Conservation (phyloP, 1,284 basidiomycete species). For the Microbotryum lychnidis-dioicae region DNA sequence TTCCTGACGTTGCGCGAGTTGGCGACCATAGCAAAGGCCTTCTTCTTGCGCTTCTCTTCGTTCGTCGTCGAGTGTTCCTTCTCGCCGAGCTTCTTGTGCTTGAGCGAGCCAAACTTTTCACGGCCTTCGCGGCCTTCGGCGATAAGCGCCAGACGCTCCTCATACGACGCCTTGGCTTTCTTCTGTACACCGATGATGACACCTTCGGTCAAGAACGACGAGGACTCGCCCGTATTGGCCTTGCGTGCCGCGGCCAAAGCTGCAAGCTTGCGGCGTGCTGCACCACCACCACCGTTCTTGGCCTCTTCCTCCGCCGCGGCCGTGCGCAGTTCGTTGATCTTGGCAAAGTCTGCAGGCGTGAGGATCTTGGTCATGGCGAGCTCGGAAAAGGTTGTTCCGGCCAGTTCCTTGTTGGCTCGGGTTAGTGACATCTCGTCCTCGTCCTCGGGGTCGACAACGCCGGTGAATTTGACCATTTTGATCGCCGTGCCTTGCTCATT, state of each 20-base stretch:
- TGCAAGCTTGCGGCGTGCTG: slow-evolving; percentile 79
- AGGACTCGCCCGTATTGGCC: slow-evolving; percentile 43
- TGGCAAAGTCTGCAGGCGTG: slow-evolving; percentile 92
- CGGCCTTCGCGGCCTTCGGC: slow-evolving; percentile 88
- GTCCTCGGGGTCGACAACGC: slow-evolving; percentile 42
- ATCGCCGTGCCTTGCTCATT: slow-evolving; percentile 36
- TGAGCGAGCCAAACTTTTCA: slow-evolving; percentile 79
- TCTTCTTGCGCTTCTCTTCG: slow-evolving; percentile 80
- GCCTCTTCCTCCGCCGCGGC: slow-evolving; percentile 68
- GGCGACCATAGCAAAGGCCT: slow-evolving; percentile 22
- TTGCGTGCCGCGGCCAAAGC: slow-evolving; percentile 53
- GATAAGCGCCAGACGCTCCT: slow-evolving; percentile 85
- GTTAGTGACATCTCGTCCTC: slow-evolving; percentile 28
- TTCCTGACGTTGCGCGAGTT: slow-evolving; percentile 15
- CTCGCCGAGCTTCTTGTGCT: slow-evolving; percentile 33
- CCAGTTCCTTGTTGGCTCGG: slow-evolving; percentile 26
- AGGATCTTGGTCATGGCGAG: slow-evolving; percentile 83
- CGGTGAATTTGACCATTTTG: slow-evolving; percentile 42
- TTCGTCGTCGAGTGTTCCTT: slow-evolving; percentile 37
- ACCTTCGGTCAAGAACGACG: slow-evolving; percentile 71
- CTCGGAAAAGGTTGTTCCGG: slow-evolving; percentile 27
- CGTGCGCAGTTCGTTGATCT: slow-evolving; percentile 81
- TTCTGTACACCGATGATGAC: slow-evolving; percentile 92
- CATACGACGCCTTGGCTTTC: slow-evolving; percentile 88
- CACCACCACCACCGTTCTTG: slow-evolving; percentile 61